phyloP scores from a whole-genome alignment of 352 stramenopile species.

The Phytophthora melonis region DNA sequence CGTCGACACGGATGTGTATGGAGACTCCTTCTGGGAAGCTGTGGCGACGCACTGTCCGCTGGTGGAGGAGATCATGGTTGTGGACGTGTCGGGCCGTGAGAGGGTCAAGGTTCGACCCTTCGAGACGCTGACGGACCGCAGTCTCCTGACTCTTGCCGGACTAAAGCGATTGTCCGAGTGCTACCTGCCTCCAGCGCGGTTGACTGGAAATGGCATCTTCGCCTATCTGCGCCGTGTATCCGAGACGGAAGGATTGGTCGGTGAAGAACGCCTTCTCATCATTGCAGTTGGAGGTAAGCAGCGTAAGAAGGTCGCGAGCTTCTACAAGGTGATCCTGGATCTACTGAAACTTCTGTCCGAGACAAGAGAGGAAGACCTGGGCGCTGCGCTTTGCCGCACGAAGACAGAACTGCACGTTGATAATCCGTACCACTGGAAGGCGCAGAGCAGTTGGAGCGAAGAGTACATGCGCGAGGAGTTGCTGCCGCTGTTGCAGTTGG shows the following conservation, averaged over 20 bases:
- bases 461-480: constrained; percentile 5
- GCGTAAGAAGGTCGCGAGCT: background rate
- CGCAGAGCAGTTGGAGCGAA: background rate
- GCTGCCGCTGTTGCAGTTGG: background rate
- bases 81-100: constrained; percentile 13
- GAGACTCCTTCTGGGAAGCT: constrained; percentile 24
- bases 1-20: background rate
- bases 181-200: background rate
- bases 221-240: background rate
- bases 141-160: background rate
- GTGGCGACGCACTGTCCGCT: background rate
- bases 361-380: background rate
- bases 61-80: constrained; percentile 23
- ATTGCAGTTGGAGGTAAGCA: background rate
- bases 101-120: constrained; percentile 25
- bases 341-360: background rate
- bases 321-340: background rate
- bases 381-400: background rate
- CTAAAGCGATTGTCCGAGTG: background rate
- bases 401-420: background rate
- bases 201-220: constrained; percentile 9
- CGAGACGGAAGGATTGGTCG: background rate
- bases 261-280: background rate
- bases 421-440: background rate
- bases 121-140: constrained; percentile 2